These are phyloP conservation scores for Meyerozyma carpophila DNA, from an alignment of 1,139 yeast genomes.

Conservation along the genomic window DNA sequence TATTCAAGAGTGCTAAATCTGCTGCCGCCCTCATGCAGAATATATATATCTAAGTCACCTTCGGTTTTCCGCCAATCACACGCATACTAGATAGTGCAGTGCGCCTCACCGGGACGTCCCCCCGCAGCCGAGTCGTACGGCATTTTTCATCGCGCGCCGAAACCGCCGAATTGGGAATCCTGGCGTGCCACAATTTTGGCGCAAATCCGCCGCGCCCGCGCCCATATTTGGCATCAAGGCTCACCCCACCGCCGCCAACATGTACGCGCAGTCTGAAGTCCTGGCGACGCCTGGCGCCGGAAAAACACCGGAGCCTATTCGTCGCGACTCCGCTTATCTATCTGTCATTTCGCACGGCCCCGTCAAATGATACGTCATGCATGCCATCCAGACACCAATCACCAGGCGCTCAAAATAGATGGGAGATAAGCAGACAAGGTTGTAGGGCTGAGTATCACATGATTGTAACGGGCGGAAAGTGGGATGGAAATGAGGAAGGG, in stretches of 20 bases:
- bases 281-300: too few relatives aligned
- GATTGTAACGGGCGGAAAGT: too few relatives aligned
- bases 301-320: too few relatives aligned
- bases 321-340: too few relatives aligned
- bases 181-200: neutral
- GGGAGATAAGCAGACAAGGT: too few relatives aligned
- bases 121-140: constrained; percentile 2
- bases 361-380: too few relatives aligned
- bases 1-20: neutral
- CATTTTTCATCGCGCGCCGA: neutral
- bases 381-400: too few relatives aligned
- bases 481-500: too few relatives aligned
- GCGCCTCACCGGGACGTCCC: neutral
- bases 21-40: neutral
- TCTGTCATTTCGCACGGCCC: too few relatives aligned
- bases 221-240: neutral
- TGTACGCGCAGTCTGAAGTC: neutral
- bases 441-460: too few relatives aligned
- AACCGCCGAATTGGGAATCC: neutral
- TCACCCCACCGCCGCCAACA: too few relatives aligned
- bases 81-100: neutral
- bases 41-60: neutral
- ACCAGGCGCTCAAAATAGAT: too few relatives aligned
- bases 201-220: neutral
- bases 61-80: neutral